Base-by-base conservation (phyloP, 2,329 filamentous ascomycete species). In the Westerdykella aurantiaca region DNA sequence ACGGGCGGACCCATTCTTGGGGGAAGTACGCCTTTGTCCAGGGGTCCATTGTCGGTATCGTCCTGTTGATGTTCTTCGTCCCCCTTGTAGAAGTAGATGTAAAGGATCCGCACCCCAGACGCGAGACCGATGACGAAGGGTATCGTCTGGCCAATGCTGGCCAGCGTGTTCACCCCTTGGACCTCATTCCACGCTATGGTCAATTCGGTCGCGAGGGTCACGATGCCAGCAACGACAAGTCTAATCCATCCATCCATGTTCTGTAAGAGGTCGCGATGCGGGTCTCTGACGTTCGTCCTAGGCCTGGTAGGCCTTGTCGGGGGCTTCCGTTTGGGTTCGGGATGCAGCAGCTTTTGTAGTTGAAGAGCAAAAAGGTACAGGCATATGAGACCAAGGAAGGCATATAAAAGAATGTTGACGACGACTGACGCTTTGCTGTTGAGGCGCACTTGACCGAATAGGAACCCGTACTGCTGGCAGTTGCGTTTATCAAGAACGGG, bases 141-240 rank as follows among this genome's bases (percentile, higher is more conserved):
- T n/a, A 58, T 57, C 7, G 48, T 53, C 29, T 57, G 51, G 1
- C 48, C 51, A 6, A 45, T 53, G 5, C 47, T 33, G 10, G 43
- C 33, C 6, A 57, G 43, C 3, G 44, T 42, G 18, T 48, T 48
- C 1, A 53, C 48, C 9, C 37, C 43, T 18, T 41, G 34, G 29
- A 56, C 56, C 31, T 54, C 40, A 39, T 57, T 57, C 51, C 49
- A 56, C 2, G 34, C 17, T 14, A 57, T 55, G n/a, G 49, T 54
- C 4, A 56, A 43, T 39, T 57, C 53, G 4, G 39, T 45, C 2
- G 47, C 55, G 5, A 47, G 37, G 13, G 38, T 49, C 1, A 56
- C 41, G 6, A 39, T 37, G 5, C 45, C 38, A 10, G 52, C 52
- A 22, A 52, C 39, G 31, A 54, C 18, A 31, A 55, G 34, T 21